These are phyloP conservation scores for Schizosaccharomyces lindneri DNA, from an alignment of 805 yeast genomes.

Conservation along the genomic window DNA sequence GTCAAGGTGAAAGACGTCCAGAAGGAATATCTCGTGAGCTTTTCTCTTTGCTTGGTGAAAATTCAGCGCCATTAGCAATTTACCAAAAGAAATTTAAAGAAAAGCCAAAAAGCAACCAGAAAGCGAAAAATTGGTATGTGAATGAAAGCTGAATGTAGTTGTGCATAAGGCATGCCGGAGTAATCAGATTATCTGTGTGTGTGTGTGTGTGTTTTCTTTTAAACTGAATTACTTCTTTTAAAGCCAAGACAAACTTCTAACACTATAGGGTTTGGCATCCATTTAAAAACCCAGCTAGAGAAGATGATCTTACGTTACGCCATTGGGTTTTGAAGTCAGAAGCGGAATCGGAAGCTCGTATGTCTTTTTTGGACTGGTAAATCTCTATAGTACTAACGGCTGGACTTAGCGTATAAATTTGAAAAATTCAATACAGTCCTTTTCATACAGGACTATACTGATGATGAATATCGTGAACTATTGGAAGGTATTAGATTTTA, in stretches of 20 bases:
- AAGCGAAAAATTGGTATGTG: slow-evolving; percentile 57
- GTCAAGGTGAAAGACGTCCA: slow-evolving; percentile 5
- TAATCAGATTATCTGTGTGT: no score
- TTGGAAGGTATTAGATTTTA: slow-evolving; percentile 4
- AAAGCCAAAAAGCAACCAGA: slow-evolving; percentile 30
- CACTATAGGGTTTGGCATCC: slow-evolving; percentile 20
- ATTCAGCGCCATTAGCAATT: slow-evolving; percentile 64
- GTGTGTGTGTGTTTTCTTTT: no score
- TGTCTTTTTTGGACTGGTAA: background rate
- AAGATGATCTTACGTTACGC: slow-evolving; percentile 26
- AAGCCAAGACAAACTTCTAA: background rate
- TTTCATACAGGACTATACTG: slow-evolving; percentile 42
- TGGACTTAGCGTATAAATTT: slow-evolving; percentile 32
- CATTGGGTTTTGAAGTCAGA: slow-evolving; percentile 74
- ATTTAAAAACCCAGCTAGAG: slow-evolving; percentile 32
- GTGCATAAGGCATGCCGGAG: no score
- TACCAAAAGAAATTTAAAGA: slow-evolving; percentile 34
- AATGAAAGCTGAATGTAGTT: background rate
- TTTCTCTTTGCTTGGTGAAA: slow-evolving; percentile 69
- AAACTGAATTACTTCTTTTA: no score
- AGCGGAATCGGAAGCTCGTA: background rate
- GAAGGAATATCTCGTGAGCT: slow-evolving; percentile 76
- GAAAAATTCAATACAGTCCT: slow-evolving; percentile 48
- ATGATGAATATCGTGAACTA: slow-evolving; percentile 29
- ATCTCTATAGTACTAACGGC: background rate